These are phyloP conservation scores for Epichloe bromicola DNA, from an alignment of 2,329 filamentous ascomycete species.

Conservation along the genomic window DNA sequence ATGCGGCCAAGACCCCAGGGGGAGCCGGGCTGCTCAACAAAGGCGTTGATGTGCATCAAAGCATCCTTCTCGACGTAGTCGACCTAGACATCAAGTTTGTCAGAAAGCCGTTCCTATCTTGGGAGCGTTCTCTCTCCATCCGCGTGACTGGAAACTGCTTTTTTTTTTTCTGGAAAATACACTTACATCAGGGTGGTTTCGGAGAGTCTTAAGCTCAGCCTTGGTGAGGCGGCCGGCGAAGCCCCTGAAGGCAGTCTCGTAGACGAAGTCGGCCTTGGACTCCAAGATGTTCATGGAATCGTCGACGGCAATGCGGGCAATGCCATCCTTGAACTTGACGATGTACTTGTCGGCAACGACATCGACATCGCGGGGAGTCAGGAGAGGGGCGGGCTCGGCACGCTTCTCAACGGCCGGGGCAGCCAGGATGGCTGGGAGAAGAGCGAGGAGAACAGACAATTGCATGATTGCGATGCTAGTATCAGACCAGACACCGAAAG, in stretches of 20 bases:
- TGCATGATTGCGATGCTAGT: constrained; percentile 10
- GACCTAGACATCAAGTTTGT: constrained; percentile 10
- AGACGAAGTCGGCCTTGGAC: constrained; percentile 13
- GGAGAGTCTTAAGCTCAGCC: constrained; percentile 11
- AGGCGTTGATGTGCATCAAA: constrained; percentile 12
- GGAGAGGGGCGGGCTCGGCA: constrained; percentile 14
- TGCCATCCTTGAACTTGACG: constrained; percentile 16
- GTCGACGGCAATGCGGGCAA: constrained; percentile 7
- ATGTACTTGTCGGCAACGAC: constrained; percentile 18
- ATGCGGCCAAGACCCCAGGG: constrained; percentile 21
- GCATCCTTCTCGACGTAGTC: constrained; percentile 26
- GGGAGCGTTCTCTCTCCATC: too few relatives aligned
- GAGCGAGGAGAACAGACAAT: constrained; percentile 12
- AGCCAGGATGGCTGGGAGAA: constrained; percentile 13
- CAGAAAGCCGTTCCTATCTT: too few relatives aligned
- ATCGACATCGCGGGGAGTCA: constrained; percentile 8
- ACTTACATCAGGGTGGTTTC: constrained; percentile 13
- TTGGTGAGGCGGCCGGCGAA: constrained; percentile 14
- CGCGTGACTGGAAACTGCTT: too few relatives aligned
- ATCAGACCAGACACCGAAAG: neutral
- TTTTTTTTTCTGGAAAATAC: neutral
- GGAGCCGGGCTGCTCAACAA: constrained; percentile 10
- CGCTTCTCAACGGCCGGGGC: constrained; percentile 12
- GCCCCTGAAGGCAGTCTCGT: constrained; percentile 12
- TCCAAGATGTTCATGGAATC: constrained; percentile 8